Evolutionary conservation across 192 early-diverging fungal genomes (phyloP).

Genomic region (Funneliformis mosseae): DNA sequence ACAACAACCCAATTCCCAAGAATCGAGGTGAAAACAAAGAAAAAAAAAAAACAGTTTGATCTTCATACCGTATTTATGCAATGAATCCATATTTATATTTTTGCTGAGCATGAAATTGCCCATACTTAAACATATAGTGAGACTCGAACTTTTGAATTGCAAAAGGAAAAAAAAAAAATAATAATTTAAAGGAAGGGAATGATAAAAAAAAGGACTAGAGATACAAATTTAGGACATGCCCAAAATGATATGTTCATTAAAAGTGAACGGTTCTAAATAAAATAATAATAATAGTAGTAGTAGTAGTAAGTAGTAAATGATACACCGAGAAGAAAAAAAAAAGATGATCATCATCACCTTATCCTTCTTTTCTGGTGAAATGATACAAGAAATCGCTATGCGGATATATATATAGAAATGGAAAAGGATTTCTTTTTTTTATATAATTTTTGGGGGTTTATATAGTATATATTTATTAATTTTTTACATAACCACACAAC

Average conservation of each 20-base stretch:
- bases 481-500: slow-evolving; percentile 62
- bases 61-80: no score
- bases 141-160: neutral
- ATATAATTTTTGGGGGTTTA: neutral
- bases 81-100: no score
- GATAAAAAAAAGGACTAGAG: neutral
- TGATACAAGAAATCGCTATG: neutral
- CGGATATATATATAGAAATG: neutral
- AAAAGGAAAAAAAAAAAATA: neutral
- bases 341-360: neutral
- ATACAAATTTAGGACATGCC: neutral
- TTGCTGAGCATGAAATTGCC: no score
- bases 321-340: neutral
- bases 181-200: neutral
- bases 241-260: neutral
- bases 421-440: neutral
- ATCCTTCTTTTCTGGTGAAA: slow-evolving; percentile 1
- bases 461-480: slow-evolving; percentile 12
- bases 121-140: no score
- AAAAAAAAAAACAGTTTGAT: no score
- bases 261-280: neutral
- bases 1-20: no score
- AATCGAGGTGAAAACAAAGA: no score
- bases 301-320: neutral
- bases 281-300: neutral